These are phyloP conservation scores for Hylodesmum podocarpum DNA, from an alignment of 306 rosid genomes.

Conservation along the genomic window DNA sequence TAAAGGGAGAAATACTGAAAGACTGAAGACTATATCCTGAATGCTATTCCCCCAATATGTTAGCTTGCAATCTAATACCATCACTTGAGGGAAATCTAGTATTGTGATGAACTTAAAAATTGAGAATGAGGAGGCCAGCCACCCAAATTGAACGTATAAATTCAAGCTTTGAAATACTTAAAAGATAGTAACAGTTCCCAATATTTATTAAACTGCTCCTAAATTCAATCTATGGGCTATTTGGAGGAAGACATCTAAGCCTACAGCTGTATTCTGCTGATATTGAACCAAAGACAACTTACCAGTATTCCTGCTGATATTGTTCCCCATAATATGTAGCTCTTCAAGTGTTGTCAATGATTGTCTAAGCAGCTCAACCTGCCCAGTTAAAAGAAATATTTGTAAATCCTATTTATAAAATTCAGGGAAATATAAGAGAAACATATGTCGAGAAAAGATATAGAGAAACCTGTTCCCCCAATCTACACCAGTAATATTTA, in stretches of 20 bases:
- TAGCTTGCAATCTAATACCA: background rate
- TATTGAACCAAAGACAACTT: slow-evolving; percentile 26
- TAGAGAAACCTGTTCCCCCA: slow-evolving; percentile 73
- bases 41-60: slow-evolving; percentile 17
- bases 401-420: slow-evolving; percentile 15
- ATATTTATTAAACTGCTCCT: background rate
- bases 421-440: background rate
- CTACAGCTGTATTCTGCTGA: slow-evolving; percentile 1
- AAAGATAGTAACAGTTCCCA: background rate
- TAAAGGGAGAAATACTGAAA: background rate
- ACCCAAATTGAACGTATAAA: slow-evolving; percentile 7
- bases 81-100: background rate
- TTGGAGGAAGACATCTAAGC: slow-evolving; percentile 1
- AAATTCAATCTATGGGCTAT: slow-evolving; percentile 9
- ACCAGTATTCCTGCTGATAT: slow-evolving; percentile 70
- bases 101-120: background rate
- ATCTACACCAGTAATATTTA: slow-evolving; percentile 66
- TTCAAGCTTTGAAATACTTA: background rate
- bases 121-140: background rate
- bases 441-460: slow-evolving; percentile 15
- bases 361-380: slow-evolving; percentile 72
- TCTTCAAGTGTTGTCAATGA: slow-evolving; percentile 78
- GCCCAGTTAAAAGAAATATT: slow-evolving; percentile 36
- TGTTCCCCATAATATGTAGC: slow-evolving; percentile 85
- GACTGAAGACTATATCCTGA: background rate